These are phyloP conservation scores for Daldinia childiae DNA, from an alignment of 495 filamentous ascomycete genomes.

Conservation along the genomic window DNA sequence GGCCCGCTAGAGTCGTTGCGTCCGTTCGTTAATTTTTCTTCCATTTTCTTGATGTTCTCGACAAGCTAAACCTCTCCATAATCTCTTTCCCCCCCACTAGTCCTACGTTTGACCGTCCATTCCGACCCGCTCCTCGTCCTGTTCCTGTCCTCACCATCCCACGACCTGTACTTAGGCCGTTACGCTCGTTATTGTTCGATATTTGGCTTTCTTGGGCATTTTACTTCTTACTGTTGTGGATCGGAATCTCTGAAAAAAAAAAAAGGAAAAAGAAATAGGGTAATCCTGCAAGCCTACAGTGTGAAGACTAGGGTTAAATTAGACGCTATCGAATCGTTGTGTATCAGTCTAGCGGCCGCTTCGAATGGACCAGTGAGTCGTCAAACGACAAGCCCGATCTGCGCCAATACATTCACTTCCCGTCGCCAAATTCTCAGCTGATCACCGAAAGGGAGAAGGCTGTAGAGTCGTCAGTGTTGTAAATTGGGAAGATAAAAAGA, in stretches of 20 bases:
- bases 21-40: conserved; percentile 41
- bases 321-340: conserved; percentile 45
- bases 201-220: conserved; percentile 33
- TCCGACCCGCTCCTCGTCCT: conserved; percentile 36
- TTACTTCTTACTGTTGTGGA: conserved; percentile 24
- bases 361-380: conserved; percentile 43
- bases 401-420: conserved; percentile 40
- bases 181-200: conserved; percentile 45
- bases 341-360: conserved; percentile 40
- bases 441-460: conserved; percentile 40
- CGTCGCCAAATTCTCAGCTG: conserved; percentile 40
- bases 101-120: conserved; percentile 44
- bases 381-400: conserved; percentile 45
- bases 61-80: conserved; percentile 38
- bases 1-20: conserved; percentile 38
- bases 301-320: conserved; percentile 44
- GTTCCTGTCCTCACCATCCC: conserved; percentile 25
- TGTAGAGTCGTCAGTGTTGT: conserved; percentile 26
- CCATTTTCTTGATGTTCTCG: conserved; percentile 34
- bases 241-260: conserved; percentile 28
- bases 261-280: conserved; percentile 18
- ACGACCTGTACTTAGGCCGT: conserved; percentile 40
- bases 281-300: conserved; percentile 30
- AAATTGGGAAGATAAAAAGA: conserved; percentile 12
- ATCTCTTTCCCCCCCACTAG: conserved; percentile 27